phyloP scores from a whole-genome alignment of 2,329 filamentous ascomycete species.

The Diaporthe sp. region DNA sequence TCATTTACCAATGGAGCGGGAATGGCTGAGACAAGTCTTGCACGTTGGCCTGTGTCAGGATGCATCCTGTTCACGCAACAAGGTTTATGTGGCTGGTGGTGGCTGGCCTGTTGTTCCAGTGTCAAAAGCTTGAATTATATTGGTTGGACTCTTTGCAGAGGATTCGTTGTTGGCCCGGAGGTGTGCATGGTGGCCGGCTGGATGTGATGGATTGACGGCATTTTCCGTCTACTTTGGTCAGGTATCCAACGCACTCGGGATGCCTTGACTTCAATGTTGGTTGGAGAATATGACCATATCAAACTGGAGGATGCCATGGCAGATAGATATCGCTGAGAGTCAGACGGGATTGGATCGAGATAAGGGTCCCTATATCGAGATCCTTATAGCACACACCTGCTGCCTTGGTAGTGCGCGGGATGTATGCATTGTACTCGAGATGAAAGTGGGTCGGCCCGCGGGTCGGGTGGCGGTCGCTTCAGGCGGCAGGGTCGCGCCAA shows the following conservation, averaged over 20 bases:
- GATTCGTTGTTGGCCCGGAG: background rate
- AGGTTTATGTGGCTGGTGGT: too few species aligned
- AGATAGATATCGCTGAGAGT: accelerated
- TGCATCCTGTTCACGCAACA: background rate
- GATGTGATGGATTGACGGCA: background rate
- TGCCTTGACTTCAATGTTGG: background rate
- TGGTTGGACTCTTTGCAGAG: background rate
- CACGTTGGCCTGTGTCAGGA: too few species aligned
- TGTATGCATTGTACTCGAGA: background rate
- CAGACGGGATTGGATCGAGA: conserved; percentile 15
- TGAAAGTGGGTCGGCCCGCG: conserved; percentile 23
- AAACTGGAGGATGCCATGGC: background rate
- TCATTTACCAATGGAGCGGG: background rate
- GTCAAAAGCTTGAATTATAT: background rate
- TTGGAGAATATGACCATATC: background rate
- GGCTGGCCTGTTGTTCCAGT: background rate
- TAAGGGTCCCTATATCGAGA: conserved; percentile 4
- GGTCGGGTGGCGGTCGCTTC: conserved; percentile 2
- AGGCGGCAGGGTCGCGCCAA: conserved; percentile 3
- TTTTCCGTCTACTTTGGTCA: background rate
- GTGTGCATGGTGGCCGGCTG: background rate
- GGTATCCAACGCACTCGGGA: too few species aligned
- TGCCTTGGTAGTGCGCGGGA: background rate
- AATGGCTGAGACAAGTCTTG: too few species aligned
- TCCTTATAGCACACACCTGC: background rate